Base-by-base conservation (phyloP, 73 alveolate genomes). In the Paramecium octaurelia region DNA sequence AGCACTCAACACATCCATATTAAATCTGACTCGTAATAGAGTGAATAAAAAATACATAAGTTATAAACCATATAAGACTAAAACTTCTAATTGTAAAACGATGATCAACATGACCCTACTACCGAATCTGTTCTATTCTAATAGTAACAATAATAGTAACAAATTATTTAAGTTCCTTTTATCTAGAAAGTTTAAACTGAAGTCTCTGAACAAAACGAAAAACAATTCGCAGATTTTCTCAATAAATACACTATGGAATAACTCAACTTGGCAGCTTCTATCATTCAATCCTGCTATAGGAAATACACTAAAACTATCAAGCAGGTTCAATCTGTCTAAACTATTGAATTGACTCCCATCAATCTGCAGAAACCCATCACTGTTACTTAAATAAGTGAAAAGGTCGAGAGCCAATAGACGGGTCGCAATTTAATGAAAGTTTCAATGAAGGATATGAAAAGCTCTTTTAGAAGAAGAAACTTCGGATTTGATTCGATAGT, bases 1-100 rank as follows among this genome's bases (percentile, higher is more conserved):
- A 20, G 34, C 11, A 80, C 70, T 12, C 6, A 44, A 24, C 2
- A n/a, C 3, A 46, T 24, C 0, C 48, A 31, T 18, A 16, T 54
- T 31, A 80, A 80, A 48, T 31, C 91, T 80, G 91, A 80, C 9
- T 23, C 91, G 6, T 80, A 80, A 35, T 23, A n/a, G 23, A 80
- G 91, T 46, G 91, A 80, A 48, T 80, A 80, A 44, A 43, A 80
- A 48, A 42, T 64, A 31, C 31, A 27, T 64, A 64, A 64, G 27
- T 7, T 64, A 21, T 42, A 64, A 64, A 64, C 84, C 1, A 27
- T 64, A 6, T 64, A 27, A 64, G 84, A 64, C 4, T 64, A 14
- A 34, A 64, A 64, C 14, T 11, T 34, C 11, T 54, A n/a, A 27
- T 34, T 27, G 9, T 34, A 64, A 64, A 9, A 0, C 27, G 84